phyloP scores from a whole-genome alignment of 1,284 basidiomycete genomes.

The Sphaerobolus stellatus region DNA sequence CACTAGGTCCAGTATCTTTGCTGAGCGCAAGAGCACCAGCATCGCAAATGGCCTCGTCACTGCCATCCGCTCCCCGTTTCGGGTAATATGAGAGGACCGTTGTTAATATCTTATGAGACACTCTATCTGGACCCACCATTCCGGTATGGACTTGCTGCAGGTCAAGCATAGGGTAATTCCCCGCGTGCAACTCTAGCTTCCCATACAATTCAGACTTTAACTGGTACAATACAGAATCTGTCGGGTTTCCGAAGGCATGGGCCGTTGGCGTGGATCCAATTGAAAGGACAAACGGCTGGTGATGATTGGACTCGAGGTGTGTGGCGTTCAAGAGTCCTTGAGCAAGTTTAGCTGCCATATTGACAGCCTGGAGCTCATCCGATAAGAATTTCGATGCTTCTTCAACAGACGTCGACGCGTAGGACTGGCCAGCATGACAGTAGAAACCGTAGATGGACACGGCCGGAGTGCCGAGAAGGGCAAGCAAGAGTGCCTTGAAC shows the following conservation, averaged over 20 bases:
- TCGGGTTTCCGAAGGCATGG: conserved; percentile 60
- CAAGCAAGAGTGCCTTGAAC: conserved; percentile 57
- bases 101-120: conserved; percentile 69
- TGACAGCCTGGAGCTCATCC: conserved; percentile 71
- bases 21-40: conserved; percentile 82
- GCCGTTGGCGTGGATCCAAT: conserved; percentile 88
- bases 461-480: conserved; percentile 50
- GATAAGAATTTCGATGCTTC: conserved; percentile 67
- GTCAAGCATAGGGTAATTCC: conserved; percentile 83
- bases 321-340: conserved; percentile 44
- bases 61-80: conserved; percentile 55
- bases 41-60: conserved; percentile 78
- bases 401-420: conserved; percentile 63
- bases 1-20: conserved; percentile 76
- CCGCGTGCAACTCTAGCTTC: conserved; percentile 73
- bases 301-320: conserved; percentile 30
- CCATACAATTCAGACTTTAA: conserved; percentile 56
- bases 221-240: conserved; percentile 26
- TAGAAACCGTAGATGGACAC: conserved; percentile 82
- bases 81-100: conserved; percentile 80
- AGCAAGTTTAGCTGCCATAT: conserved; percentile 62
- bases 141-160: conserved; percentile 80
- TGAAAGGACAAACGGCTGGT: conserved; percentile 64
- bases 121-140: conserved; percentile 53
- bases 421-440: conserved; percentile 76